A percentile compares a stretch with the other conserved stretches of the same genome.
These are phyloP conservation scores for Phytopythium chamaehyphon DNA, from an alignment of 352 stramenopile genomes.

Conservation along the genomic window DNA sequence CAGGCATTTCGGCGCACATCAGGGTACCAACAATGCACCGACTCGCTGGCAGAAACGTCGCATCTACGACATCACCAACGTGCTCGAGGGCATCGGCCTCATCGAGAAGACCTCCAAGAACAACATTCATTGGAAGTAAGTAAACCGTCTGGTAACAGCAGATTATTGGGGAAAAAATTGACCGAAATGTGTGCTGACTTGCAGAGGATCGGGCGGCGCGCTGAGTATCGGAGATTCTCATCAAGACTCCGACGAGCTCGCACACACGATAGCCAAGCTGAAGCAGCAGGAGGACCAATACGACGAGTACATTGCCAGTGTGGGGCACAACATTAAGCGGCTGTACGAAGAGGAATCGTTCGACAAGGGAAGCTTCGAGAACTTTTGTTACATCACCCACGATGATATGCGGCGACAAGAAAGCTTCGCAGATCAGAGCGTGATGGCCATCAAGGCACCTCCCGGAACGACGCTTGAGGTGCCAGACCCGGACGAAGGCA, in stretches of 20 bases:
- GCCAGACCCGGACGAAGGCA: constrained; percentile 93
- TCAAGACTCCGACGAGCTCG: constrained; percentile 69
- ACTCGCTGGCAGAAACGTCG: constrained; percentile 82
- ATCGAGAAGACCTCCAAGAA: constrained; percentile 98
- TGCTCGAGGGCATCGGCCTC: constrained; percentile 96
- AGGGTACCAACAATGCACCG: background rate
- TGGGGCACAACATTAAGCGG: constrained; percentile 76
- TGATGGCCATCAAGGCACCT: constrained; percentile 94
- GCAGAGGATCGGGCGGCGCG: constrained; percentile 49
- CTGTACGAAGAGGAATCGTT: constrained; percentile 83
- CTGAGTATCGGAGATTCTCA: constrained; percentile 43
- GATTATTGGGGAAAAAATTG: background rate
- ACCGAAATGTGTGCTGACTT: constrained; percentile 1
- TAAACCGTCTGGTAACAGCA: background rate
- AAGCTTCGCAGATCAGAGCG: constrained; percentile 83
- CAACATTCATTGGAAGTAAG: constrained; percentile 96
- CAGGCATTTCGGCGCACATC: no score
- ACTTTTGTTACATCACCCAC: constrained; percentile 83
- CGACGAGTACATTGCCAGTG: constrained; percentile 80
- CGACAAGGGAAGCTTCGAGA: constrained; percentile 72
- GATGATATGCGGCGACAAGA: constrained; percentile 86
- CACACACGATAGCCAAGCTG: constrained; percentile 75
- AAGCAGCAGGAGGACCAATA: constrained; percentile 81
- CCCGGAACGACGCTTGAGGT: constrained; percentile 93
- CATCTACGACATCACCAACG: constrained; percentile 99